Evolutionary conservation across 2,329 filamentous ascomycete genomes (phyloP), one percentile per base, ranked within the genome.

Genomic region (Clathrospora elynae): DNA sequence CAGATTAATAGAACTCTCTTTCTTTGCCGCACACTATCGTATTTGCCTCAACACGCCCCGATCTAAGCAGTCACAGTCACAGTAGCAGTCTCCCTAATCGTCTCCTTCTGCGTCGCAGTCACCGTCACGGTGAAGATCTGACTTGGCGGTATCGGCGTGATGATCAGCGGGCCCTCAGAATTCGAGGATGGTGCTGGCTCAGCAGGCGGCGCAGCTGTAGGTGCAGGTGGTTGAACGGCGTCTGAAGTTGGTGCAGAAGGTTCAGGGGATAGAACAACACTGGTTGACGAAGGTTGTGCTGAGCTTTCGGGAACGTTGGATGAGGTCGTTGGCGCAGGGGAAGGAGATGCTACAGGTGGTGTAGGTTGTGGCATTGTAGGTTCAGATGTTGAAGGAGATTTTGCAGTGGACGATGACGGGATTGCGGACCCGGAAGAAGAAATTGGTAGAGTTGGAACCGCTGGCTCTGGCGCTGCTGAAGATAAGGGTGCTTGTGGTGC

Each of bases 51-150:
- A n/a, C n/a, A n/a, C n/a, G n/a, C n/a, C n/a, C n/a, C n/a, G n/a
- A n/a, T 12, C 42, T 11, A 56, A 20, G 49, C 54, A 18, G 54
- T 59, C 11, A 58, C 61, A 23, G 53, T 62, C 6, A 56, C 53
- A 12, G 55, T 61, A 2, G 43, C 47, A 2, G 65, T 68, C 28
- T 55, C 60, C 1, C 53, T 64, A 2, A 61, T 52, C 0, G 61
- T 70, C 30, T 65, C 64, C 37, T 56, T 67, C 42, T 59, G 60
- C 8, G 58, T 68, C 24, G 54, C 55, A 10, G 64, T 67, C 7
- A 57, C 61, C 1, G 66, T 69, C 11, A 70, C 51, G 0, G 65
- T 68, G n/a, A 68, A 66, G 0, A 68, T 49, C 42, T 66, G 64
- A 29, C 53, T 61, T 3, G 57, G 55, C 19, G 61, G 51, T 36